phyloP scores from a whole-genome alignment of 2,329 filamentous ascomycete species.

The Dactylellina cionopaga region DNA sequence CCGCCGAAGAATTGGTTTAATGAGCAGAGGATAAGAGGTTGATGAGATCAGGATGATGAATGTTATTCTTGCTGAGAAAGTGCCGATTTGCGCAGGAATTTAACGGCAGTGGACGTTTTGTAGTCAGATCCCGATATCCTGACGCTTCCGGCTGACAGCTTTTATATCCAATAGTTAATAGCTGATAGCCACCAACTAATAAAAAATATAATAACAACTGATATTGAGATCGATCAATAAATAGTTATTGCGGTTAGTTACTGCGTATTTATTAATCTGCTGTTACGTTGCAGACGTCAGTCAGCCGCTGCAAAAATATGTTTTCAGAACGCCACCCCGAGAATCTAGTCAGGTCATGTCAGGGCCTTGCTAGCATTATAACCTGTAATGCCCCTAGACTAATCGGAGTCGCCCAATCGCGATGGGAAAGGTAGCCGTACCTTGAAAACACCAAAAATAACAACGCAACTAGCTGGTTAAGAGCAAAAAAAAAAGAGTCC shows the following conservation, averaged over 20 bases:
- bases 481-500: neutral
- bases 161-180: neutral
- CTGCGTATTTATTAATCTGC: constrained; percentile 8
- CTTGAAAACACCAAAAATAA: constrained; percentile 49
- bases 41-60: neutral
- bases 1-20: too few relatives aligned
- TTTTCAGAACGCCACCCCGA: constrained; percentile 5
- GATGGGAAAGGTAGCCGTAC: constrained; percentile 32
- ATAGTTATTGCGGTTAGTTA: neutral
- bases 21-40: neutral
- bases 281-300: constrained; percentile 36
- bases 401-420: constrained; percentile 19
- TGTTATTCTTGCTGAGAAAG: neutral
- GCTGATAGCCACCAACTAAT: neutral
- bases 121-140: neutral
- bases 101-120: constrained; percentile 5
- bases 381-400: too few relatives aligned
- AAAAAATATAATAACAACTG: neutral
- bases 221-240: neutral
- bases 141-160: constrained; percentile 22
- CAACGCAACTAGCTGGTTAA: constrained; percentile 12
- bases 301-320: neutral
- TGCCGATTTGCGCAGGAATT: constrained; percentile 18
- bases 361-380: constrained; percentile 1
- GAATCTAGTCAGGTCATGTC: neutral